These are phyloP conservation scores for Saccharomycopsis vini DNA, from an alignment of 805 yeast species.

Conservation along the genomic window DNA sequence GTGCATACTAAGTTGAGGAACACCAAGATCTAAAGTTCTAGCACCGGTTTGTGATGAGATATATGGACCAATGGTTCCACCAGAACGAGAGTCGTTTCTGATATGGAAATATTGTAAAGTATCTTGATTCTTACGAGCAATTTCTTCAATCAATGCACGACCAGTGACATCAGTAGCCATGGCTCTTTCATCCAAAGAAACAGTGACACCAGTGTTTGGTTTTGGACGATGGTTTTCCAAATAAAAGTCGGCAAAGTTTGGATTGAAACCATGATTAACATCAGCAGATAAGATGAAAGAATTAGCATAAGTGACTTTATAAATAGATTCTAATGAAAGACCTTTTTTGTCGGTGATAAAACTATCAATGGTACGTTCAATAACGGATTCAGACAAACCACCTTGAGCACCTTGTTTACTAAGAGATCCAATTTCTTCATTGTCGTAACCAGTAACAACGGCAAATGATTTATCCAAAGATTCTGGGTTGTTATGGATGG, in stretches of 20 bases:
- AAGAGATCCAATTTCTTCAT: slow-evolving; percentile 78
- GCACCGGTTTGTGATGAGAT: slow-evolving; percentile 59
- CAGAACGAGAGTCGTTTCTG: slow-evolving; percentile 76
- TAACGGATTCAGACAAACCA: slow-evolving; percentile 57
- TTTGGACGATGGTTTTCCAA: slow-evolving; percentile 71
- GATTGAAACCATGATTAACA: slow-evolving; percentile 74
- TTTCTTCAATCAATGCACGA: slow-evolving; percentile 56
- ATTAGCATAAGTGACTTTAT: slow-evolving; percentile 52
- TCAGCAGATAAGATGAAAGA: slow-evolving; percentile 77
- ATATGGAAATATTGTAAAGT: slow-evolving; percentile 74
- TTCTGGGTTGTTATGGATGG: slow-evolving; percentile 27
- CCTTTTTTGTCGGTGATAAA: slow-evolving; percentile 22
- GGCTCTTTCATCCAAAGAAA: slow-evolving; percentile 70
- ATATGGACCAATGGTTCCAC: slow-evolving; percentile 82
- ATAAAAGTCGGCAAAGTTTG: slow-evolving; percentile 62
- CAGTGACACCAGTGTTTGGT: slow-evolving; percentile 67
- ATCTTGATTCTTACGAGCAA: slow-evolving; percentile 59
- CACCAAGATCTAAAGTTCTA: slow-evolving; percentile 71
- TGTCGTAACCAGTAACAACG: slow-evolving; percentile 60
- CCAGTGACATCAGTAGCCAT: slow-evolving; percentile 79
- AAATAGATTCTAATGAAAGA: slow-evolving; percentile 22
- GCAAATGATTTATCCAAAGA: slow-evolving; percentile 33
- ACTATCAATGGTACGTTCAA: slow-evolving; percentile 43
- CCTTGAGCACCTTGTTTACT: slow-evolving; percentile 80
- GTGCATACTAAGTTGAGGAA: slow-evolving; percentile 81